Evolutionary conservation across 805 yeast species (phyloP).

Genomic region (Komagataella phaffii): DNA sequence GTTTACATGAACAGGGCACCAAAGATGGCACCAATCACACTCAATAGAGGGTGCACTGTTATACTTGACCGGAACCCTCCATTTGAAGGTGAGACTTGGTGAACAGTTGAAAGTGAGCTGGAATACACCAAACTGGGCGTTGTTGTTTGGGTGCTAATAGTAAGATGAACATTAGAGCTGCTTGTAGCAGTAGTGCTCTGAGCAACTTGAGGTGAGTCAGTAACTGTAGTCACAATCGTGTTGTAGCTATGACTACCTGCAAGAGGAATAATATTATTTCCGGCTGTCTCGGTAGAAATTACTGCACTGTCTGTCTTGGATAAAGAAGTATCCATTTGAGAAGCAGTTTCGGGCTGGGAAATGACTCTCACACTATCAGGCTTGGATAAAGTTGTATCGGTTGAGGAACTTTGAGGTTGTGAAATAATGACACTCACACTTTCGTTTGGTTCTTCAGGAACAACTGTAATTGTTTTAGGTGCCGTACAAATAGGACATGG

Average conservation of each 20-base stretch:
- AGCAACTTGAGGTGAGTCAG: not conserved
- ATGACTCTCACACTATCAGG: not conserved
- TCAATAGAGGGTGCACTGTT: not conserved
- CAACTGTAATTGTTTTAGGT: not conserved
- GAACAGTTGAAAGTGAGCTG: not conserved
- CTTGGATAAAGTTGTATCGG: not conserved
- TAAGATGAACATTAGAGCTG: not conserved
- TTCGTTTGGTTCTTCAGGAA: not conserved
- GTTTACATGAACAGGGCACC: not conserved
- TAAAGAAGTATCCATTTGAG: not conserved
- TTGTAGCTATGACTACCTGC: not conserved
- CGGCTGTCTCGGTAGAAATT: not conserved
- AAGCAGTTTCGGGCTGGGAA: not conserved
- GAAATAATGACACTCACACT: not conserved
- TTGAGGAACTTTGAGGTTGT: not conserved
- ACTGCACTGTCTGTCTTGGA: not conserved
- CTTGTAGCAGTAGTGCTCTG: not conserved
- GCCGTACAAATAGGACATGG: not conserved
- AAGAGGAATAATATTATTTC: not conserved
- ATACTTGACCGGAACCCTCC: not conserved
- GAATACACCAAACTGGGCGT: not conserved
- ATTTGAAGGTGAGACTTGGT: not conserved
- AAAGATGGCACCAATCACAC: not conserved
- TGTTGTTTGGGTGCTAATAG: not conserved
- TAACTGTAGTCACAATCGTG: not conserved